These are phyloP conservation scores for Paxillus involutus DNA, from an alignment of 768 basidiomycete species.

Conservation along the genomic window DNA sequence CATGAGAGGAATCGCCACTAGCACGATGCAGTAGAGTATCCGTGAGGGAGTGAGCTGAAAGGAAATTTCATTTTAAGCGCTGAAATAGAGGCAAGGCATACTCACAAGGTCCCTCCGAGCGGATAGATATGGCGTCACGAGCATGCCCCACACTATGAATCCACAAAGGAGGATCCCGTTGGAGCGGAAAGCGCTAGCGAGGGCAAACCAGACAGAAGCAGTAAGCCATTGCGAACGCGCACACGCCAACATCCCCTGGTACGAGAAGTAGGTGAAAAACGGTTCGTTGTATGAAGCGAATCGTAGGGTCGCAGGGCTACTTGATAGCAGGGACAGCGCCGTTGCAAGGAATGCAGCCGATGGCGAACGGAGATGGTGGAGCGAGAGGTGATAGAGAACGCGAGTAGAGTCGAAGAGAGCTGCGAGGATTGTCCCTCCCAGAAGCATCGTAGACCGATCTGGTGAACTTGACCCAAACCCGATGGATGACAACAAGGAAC, in stretches of 20 bases:
- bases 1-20: conserved; percentile 47
- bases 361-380: conserved; percentile 53
- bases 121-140: conserved; percentile 53
- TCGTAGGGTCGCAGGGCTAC: conserved; percentile 73
- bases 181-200: conserved; percentile 69
- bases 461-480: conserved; percentile 3
- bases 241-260: conserved; percentile 43
- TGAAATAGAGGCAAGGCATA: conserved; percentile 1
- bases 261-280: conserved; percentile 81
- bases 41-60: conserved; percentile 35
- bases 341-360: conserved; percentile 61
- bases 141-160: conserved; percentile 73
- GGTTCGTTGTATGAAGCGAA: conserved; percentile 82
- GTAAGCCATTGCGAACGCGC: conserved; percentile 43
- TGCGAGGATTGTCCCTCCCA: conserved; percentile 37
- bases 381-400: conserved; percentile 58
- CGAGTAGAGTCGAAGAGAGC: conserved; percentile 42
- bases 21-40: conserved; percentile 36
- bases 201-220: conserved; percentile 61
- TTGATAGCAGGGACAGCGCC: conserved; percentile 73
- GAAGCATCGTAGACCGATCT: conserved; percentile 29
- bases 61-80: neutral
- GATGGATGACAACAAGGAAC: conserved; percentile 16
- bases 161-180: conserved; percentile 78
- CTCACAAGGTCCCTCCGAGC: conserved; percentile 30